Base-by-base conservation (phyloP, 2,329 filamentous ascomycete genomes). In the Phialemonium atrogriseum region DNA sequence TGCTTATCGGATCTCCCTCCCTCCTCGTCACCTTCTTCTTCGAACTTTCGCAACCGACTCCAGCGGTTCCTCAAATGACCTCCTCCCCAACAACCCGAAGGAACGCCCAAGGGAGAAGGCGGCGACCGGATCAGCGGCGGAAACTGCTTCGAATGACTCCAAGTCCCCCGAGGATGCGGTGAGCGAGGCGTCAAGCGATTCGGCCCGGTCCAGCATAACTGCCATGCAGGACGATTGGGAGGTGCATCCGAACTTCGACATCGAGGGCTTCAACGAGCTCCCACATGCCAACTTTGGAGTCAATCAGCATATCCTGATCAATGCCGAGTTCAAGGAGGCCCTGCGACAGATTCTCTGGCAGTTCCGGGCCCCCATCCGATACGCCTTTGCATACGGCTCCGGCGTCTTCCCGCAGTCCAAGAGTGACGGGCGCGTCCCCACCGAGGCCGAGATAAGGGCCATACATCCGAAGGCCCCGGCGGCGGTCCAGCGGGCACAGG, bases 301-400 rank as follows among this genome's bases (percentile, higher is more conserved):
- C 46, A 98, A 98, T 47, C 91, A 98, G 57, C 84, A 96, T 59
- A 94, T 96, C 68, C 70, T 86, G 38, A 93, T 96, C 51, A 93
- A 96, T 52, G 79, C 86, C 51, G 88, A 96, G 54, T 91, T 96
- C 58, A 95, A 94, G 51, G 84, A 95, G 56, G 81, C 81, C 10
- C 60, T 98, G 48, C 77, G 88, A 33, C 77, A 87, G 47, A 84
- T 96, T 42, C 66, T 95, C 14, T 91, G 87, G 74, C 77, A 93
- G 49, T 96, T 98, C 58, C 73, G 80, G 31, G 89, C 91, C 1
- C 89, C 91, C 0, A 94, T 98, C 44, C 78, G 88, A 34, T 96
- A 96, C 63, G 89, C 88, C 10, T 94, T 98, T 56, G 91, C 91
- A 2, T 98, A 98, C 52, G 91, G 91, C 14, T 96, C 89, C 5